These are phyloP conservation scores for Coniochaeta pulveracea DNA, from an alignment of 2,329 filamentous ascomycete genomes.

Conservation along the genomic window DNA sequence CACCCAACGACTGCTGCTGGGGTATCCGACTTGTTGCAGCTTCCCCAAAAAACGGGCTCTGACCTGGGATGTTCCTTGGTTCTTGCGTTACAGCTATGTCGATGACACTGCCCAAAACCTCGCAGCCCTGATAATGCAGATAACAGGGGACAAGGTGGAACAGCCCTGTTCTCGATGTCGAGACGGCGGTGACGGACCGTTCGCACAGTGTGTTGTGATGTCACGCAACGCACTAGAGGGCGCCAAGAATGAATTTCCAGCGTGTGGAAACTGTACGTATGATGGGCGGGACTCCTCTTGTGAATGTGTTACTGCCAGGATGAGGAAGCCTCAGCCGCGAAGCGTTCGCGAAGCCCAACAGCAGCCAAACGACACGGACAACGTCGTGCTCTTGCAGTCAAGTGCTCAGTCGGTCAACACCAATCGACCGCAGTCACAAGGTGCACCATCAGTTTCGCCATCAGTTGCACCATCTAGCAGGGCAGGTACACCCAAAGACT, in stretches of 20 bases:
- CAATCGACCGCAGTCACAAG: no score
- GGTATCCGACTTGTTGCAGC: constrained; percentile 13
- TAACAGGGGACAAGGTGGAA: constrained; percentile 14
- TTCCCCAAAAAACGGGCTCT: constrained; percentile 15
- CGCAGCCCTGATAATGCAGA: constrained; percentile 14
- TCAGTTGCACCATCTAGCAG: no score
- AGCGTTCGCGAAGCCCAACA: no score
- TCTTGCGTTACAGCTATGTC: background rate
- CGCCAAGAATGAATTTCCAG: constrained; percentile 8
- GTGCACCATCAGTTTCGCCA: no score
- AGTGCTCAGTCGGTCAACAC: no score
- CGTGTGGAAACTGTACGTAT: constrained; percentile 18
- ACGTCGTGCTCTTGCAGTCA: no score
- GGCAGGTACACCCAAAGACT: no score
- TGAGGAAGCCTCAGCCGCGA: no score
- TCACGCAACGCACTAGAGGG: constrained; percentile 5
- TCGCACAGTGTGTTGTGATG: constrained; percentile 15
- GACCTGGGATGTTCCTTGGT: constrained; percentile 11
- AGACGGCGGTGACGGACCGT: constrained; percentile 12
- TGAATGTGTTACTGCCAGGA: constrained; percentile 8
- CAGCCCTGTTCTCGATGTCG: constrained; percentile 14
- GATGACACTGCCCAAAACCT: constrained; percentile 11
- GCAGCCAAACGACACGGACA: no score
- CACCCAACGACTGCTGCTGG: constrained; percentile 6
- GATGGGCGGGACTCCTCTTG: constrained; percentile 8